Percentiles rank a stretch among this genome's conserved stretches.
Evolutionary conservation across 306 rosid genomes (phyloP).

Genomic region (Astragalus glycyphyllos): DNA sequence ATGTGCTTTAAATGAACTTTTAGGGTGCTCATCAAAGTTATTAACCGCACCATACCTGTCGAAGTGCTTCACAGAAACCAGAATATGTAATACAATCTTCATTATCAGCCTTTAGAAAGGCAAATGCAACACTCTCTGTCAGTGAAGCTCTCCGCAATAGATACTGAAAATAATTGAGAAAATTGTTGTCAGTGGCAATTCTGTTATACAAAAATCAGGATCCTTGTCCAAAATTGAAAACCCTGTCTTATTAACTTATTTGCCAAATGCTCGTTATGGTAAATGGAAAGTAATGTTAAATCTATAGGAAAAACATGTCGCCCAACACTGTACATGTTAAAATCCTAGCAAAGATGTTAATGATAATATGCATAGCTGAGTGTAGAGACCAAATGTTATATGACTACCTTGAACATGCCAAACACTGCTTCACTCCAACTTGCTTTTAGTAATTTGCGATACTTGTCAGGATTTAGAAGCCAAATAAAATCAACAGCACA

Average conservation of each 20-base stretch:
- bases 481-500: slow-evolving; percentile 97
- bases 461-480: slow-evolving; percentile 86
- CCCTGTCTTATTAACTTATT: background rate
- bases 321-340: background rate
- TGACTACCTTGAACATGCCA: slow-evolving; percentile 80
- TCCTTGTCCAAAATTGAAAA: background rate
- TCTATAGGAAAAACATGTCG: background rate
- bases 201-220: background rate
- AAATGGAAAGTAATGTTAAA: background rate
- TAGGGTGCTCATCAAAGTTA: slow-evolving; percentile 8
- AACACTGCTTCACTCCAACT: slow-evolving; percentile 87
- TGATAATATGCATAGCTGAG: background rate
- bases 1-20: background rate
- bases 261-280: background rate
- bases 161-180: slow-evolving; percentile 62
- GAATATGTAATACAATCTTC: slow-evolving; percentile 70
- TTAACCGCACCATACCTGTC: slow-evolving; percentile 51
- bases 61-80: slow-evolving; percentile 81
- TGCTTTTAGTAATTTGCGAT: slow-evolving; percentile 68
- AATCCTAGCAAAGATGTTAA: slow-evolving; percentile 2
- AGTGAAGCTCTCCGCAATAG: slow-evolving; percentile 65
- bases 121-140: slow-evolving; percentile 72
- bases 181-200: slow-evolving; percentile 35
- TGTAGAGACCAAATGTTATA: background rate
- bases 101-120: slow-evolving; percentile 71